These are phyloP conservation scores for Sarocladiaceae sp. DNA, from an alignment of 2,329 filamentous ascomycete genomes.

Conservation along the genomic window DNA sequence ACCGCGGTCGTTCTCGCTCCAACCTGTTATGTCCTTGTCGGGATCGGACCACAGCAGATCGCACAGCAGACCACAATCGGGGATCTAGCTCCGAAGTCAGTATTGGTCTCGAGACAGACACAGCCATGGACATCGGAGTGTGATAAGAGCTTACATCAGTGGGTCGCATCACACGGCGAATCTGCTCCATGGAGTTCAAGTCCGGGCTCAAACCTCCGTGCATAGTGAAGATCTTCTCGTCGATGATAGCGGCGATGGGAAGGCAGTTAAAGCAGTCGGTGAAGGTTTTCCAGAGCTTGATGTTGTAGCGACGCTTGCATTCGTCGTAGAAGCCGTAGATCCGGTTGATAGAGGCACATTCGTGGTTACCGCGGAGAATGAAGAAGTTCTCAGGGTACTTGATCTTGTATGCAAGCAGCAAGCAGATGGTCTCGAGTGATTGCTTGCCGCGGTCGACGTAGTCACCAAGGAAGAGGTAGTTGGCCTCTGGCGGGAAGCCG, in stretches of 20 bases:
- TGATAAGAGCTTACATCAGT: conserved; percentile 73
- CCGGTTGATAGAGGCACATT: conserved; percentile 97
- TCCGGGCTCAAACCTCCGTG: conserved; percentile 96
- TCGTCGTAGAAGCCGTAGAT: conserved; percentile 99
- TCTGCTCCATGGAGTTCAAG: conserved; percentile 99
- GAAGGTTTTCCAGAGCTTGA: conserved; percentile 99
- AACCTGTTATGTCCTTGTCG: conserved; percentile 98
- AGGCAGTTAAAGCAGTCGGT: conserved; percentile 99
- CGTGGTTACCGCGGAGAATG: conserved; percentile 95
- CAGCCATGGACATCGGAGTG: conserved; percentile 17
- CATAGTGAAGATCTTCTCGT: conserved; percentile 99
- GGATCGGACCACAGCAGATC: conserved; percentile 98
- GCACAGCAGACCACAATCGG: conserved; percentile 93
- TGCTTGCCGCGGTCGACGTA: conserved; percentile 99
- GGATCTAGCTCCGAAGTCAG: conserved; percentile 63
- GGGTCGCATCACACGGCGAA: conserved; percentile 95
- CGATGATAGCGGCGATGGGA: conserved; percentile 96
- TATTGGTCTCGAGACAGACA: not conserved
- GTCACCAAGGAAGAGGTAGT: conserved; percentile 98
- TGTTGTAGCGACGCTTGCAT: conserved; percentile 98
- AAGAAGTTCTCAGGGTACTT: conserved; percentile 99
- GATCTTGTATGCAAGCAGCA: conserved; percentile 97
- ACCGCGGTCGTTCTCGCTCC: conserved; percentile 98
- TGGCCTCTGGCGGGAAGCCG: conserved; percentile 95
- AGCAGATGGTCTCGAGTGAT: conserved; percentile 95